Percentiles rank a stretch among this genome's conserved stretches.
These are phyloP conservation scores for Pseudomassariella vexata DNA, from an alignment of 2,329 filamentous ascomycete genomes.

Conservation along the genomic window DNA sequence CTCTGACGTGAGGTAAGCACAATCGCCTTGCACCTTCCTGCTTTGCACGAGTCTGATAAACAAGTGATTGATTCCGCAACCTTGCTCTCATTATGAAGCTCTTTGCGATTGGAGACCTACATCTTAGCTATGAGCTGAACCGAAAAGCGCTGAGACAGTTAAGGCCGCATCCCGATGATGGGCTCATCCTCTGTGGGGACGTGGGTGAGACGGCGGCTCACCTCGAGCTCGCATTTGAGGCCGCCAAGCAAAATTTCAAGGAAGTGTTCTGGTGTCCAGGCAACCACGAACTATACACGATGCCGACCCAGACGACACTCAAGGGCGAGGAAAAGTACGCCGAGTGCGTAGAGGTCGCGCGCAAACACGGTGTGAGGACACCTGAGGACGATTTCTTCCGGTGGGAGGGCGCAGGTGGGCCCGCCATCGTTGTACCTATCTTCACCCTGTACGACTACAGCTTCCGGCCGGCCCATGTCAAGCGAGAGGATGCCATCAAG, in stretches of 20 bases:
- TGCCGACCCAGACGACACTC: constrained; percentile 28
- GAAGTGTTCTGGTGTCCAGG: constrained; percentile 50
- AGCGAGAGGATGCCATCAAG: constrained; percentile 35
- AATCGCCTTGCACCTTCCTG: too few species aligned
- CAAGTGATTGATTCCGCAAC: too few species aligned
- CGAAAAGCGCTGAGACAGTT: constrained; percentile 22
- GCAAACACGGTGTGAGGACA: constrained; percentile 44
- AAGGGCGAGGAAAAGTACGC: constrained; percentile 48
- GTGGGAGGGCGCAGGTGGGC: constrained; percentile 41
- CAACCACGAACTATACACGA: constrained; percentile 53
- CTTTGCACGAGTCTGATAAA: too few species aligned
- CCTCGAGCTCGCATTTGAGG: constrained; percentile 25
- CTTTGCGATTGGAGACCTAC: constrained; percentile 31
- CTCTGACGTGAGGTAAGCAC: too few species aligned
- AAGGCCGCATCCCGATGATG: constrained; percentile 26
- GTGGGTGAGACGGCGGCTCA: constrained; percentile 29
- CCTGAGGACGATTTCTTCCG: constrained; percentile 49
- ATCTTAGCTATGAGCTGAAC: constrained; percentile 28
- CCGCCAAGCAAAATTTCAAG: constrained; percentile 22
- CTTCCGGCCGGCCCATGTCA: constrained; percentile 44
- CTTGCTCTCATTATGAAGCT: constrained; percentile 27
- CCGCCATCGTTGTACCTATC: constrained; percentile 45
- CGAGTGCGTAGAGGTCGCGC: constrained; percentile 47
- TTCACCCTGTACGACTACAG: constrained; percentile 58
- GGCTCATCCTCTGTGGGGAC: constrained; percentile 30